Evolutionary conservation across 1,139 yeast genomes (phyloP), one percentile per base, ranked within the genome.

Genomic region (Yarrowia galli): DNA sequence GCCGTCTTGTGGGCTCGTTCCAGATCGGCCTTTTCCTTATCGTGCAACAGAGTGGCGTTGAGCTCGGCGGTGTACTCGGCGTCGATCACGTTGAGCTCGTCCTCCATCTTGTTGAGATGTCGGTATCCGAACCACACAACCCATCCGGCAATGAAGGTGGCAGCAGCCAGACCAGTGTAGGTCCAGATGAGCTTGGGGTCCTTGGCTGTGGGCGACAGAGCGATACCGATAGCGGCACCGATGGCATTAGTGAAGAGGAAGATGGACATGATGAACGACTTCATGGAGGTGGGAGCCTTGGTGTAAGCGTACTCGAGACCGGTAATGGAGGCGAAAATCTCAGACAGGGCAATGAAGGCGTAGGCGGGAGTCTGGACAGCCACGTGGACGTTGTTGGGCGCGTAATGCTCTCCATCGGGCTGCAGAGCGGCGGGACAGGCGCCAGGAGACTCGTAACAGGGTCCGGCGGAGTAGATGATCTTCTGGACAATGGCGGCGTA

Each of bases 401-500:
- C 75, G 38, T 60, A 45, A 35, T 70, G 49, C 51, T 75, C 78
- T 69, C 72, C 80, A 46, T 76, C 74, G 22, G 66, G 66, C 43
- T 72, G 77, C 77, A 58, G 71, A 46, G 74, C 76, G 68, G 76
- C 80, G 71, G 69, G 73, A 73, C 80, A 82, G 73, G 70, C 74
- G 22, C 74, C 75, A 56, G 96, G 93, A 68, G 75, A 72, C 70
- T 87, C 85, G 73, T 87, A 91, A 83, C 97, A 91, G 69, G 96
- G 95, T 25, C 92, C 92, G 9, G 90, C 82, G 64, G 79, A 76
- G 80, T 92, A 92, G 71, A 92, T 87, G 75, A 81, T 82, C 75
- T 87, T 86, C 80, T 92, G 97, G 72, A 91, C 83, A 54, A 90
- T 87, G 18, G 96, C 95, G 68, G 97, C 96, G 75, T 89, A 87